phyloP scores from a whole-genome alignment of 2,329 filamentous ascomycete genomes.

The Monosporascus cannonballus region DNA sequence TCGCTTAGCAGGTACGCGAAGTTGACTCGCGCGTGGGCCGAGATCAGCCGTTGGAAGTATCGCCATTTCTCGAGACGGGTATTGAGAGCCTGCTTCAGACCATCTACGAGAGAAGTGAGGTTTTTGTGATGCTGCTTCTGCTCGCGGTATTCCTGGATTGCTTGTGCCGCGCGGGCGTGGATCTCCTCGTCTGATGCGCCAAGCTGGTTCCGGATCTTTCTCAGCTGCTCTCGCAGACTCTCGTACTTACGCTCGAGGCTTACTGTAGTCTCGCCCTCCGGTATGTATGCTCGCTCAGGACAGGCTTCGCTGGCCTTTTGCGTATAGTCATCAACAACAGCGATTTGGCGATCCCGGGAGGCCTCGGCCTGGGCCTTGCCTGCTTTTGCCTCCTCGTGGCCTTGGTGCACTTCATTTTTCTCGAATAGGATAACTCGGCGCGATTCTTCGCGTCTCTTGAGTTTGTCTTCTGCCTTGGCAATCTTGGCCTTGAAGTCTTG shows the following conservation, averaged over 20 bases:
- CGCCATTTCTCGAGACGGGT: slow-evolving; percentile 72
- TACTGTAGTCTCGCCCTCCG: slow-evolving; percentile 55
- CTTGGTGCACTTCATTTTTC: slow-evolving; percentile 56
- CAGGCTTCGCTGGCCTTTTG: slow-evolving; percentile 48
- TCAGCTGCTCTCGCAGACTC: slow-evolving; percentile 52
- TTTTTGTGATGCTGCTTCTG: slow-evolving; percentile 38
- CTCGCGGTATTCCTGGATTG: slow-evolving; percentile 33
- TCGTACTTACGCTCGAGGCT: slow-evolving; percentile 50
- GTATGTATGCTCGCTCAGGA: slow-evolving; percentile 52
- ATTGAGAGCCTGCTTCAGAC: slow-evolving; percentile 54
- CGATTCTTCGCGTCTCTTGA: slow-evolving; percentile 39
- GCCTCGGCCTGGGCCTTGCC: slow-evolving; percentile 39
- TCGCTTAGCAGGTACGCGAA: slow-evolving; percentile 88
- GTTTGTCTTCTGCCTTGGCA: slow-evolving; percentile 50
- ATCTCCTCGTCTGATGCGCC: slow-evolving; percentile 64
- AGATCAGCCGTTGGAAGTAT: slow-evolving; percentile 77
- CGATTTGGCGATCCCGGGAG: slow-evolving; percentile 40
- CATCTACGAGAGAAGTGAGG: slow-evolving; percentile 33
- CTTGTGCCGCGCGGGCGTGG: slow-evolving; percentile 38
- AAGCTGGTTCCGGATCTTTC: slow-evolving; percentile 47
- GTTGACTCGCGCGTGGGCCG: slow-evolving; percentile 74
- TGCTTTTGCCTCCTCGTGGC: slow-evolving; percentile 40
- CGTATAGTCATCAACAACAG: slow-evolving; percentile 47
- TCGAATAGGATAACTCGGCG: slow-evolving; percentile 49
- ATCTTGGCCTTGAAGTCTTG: slow-evolving; percentile 39